Evolutionary conservation across 805 yeast genomes (phyloP), one percentile per base, ranked within the genome.

Genomic region (Ogataea nitratoaversa): DNA sequence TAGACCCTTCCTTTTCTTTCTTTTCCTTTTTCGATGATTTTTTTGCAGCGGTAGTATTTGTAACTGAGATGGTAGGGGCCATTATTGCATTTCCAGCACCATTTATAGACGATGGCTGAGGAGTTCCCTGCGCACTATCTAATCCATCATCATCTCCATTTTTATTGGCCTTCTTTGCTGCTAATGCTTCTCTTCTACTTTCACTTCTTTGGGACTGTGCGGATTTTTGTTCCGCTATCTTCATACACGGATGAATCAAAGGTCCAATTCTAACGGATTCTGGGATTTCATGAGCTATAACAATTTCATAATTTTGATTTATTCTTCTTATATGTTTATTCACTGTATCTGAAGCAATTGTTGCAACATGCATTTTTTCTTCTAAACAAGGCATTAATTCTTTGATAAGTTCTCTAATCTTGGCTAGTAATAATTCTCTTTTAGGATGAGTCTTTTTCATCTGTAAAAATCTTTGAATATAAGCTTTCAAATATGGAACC

Each of bases 281-380:
- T 1, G 98, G 97, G 20, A 93, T 81, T 63, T 93, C 99, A 52
- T 75, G 70, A 52, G 80, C 78, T 41, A 74, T 67, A 34, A 83
- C 65, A 19, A 91, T 84, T 35, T 84, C 84, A 66, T 78, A 90
- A 56, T 86, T 95, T 50, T 83, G 78, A 56, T 90, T 85, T 48
- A 93, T 72, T 37, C 97, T 71, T 37, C 70, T 72, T 40, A 87
- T 65, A 54, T 87, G 84, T 43, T 81, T 78, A 23, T 72, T 66
- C 34, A 89, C 72, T 11, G 82, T 73, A 52, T 90, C 97, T 23
- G 86, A 74, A 18, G 97, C 96, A 30, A 87, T 82, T 1, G 91
- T 82, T 4, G 97, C 91, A 31, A 93, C 96, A 60, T 91, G 97
- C 95, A 93, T 88, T 63, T 93, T 93, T 60, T 93, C 97, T 59